Conservation (phyloP, 805 yeast species). For the Saccharomyces paradoxus region DNA sequence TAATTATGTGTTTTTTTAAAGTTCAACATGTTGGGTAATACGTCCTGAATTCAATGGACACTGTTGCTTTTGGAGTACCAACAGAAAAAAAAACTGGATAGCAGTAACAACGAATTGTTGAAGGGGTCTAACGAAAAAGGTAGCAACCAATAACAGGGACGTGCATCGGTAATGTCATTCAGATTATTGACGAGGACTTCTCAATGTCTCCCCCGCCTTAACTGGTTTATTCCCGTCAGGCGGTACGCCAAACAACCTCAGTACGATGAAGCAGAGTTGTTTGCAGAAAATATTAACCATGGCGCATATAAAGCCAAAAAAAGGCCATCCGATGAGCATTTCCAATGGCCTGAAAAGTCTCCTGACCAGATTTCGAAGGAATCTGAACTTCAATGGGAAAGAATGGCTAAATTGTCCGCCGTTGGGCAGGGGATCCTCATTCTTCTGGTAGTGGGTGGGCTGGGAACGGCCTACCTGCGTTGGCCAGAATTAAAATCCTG, state of each 20-base stretch:
- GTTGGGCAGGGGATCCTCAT: conserved; percentile 35
- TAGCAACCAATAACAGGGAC: neutral
- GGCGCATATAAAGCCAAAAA: conserved; percentile 26
- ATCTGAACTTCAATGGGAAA: conserved; percentile 32
- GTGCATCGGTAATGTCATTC: neutral
- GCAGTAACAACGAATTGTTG: neutral
- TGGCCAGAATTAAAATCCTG: conserved; percentile 29
- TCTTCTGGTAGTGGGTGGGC: conserved; percentile 33
- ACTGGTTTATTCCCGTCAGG: neutral
- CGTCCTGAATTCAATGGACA: neutral
- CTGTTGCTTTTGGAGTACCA: neutral
- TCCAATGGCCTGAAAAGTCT: conserved; percentile 18
- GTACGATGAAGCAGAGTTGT: conserved; percentile 29
- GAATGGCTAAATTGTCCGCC: conserved; percentile 39
- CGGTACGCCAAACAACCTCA: conserved; percentile 8
- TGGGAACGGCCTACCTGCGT: conserved; percentile 32
- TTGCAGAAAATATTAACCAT: conserved; percentile 21
- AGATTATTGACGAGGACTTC: neutral
- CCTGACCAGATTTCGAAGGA: conserved; percentile 13
- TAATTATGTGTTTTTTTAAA: neutral
- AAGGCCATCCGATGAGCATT: conserved; percentile 5
- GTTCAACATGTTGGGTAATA: neutral
- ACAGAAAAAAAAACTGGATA: neutral
- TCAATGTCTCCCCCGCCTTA: neutral
- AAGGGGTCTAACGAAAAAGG: neutral